Evolutionary conservation across 129 eudicot genomes (phyloP), one percentile per base, ranked within the genome.

Genomic region (Sambucus nigra): DNA sequence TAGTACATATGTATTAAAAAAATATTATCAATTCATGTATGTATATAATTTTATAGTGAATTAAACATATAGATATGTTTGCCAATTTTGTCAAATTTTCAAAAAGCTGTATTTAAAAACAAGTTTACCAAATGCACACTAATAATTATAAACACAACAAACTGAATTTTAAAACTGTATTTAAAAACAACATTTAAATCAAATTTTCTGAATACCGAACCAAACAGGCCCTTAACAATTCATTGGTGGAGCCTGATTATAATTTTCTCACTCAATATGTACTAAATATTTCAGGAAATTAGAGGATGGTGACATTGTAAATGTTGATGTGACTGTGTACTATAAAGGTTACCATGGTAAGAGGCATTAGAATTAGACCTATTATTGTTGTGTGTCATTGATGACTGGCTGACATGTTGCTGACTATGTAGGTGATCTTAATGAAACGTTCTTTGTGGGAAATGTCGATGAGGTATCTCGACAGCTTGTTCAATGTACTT

Each of bases 231-330:
- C n/a, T n/a, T n/a, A n/a, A n/a, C 35, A 29, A 8, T 29, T 29
- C 35, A 17, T 51, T 16, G 47, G 33, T 45, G 26, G 31, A 75
- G 23, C 12, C 40, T 63, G 20, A 51, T 49, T 61, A 18, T 21
- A 38, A 26, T n/a, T 50, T 57, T 35, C 46, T 42, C 9, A 26
- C 26, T 56, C 47, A 19, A 40, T 53, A 5, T 68, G 71, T 65
- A 26, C 26, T 56, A 52, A 19, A 40, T 53, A 5, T 68, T 73
- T 65, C 77, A 91, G 99, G 89, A 81, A 76, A 68, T 58, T 91
- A 68, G 94, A 91, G 66, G 99, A 91, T 56, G 99, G 99, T 10
- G 99, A 91, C 73, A 91, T 91, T 46, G 95, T 91, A 38, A 91
- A 91, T 59, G 82, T 91, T 52, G 99, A 91, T 59, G 89, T 91